Evolutionary conservation across 139 green algal genomes (phyloP).

Genomic region (Astrephomene gubernaculifera): DNA sequence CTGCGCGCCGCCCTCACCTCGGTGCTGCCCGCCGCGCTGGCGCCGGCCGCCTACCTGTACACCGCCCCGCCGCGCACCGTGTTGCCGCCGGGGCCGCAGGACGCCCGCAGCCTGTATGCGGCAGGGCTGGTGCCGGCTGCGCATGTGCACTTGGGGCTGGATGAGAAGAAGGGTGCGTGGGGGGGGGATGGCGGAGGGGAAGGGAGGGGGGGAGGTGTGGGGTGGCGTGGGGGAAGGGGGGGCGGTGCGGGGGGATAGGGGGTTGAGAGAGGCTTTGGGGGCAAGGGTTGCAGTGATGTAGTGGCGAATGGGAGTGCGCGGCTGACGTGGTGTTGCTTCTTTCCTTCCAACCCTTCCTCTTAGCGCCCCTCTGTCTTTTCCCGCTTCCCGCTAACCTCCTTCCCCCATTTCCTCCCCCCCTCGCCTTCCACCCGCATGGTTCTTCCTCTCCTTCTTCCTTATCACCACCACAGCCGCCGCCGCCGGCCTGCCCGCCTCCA

Average conservation of each 20-base stretch:
- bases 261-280: neutral
- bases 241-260: neutral
- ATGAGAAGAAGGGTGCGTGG: conserved; percentile 40
- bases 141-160: conserved; percentile 45
- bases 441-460: neutral
- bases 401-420: neutral
- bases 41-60: conserved; percentile 25
- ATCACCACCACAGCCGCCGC: neutral
- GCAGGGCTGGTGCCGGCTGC: conserved; percentile 39
- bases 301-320: neutral
- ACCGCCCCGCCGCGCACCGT: conserved; percentile 24
- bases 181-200: neutral
- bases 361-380: no score
- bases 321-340: no score
- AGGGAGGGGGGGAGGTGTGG: neutral
- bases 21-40: conserved; percentile 12
- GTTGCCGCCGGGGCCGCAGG: neutral
- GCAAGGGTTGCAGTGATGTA: neutral
- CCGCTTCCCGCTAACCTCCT: neutral
- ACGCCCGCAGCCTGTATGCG: conserved; percentile 15
- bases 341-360: no score
- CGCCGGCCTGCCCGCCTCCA: neutral
- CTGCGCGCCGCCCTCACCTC: neutral
- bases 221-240: neutral
- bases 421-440: neutral